These are phyloP conservation scores for Incumbomyces delicatus DNA, from an alignment of 2,329 filamentous ascomycete genomes.

Conservation along the genomic window DNA sequence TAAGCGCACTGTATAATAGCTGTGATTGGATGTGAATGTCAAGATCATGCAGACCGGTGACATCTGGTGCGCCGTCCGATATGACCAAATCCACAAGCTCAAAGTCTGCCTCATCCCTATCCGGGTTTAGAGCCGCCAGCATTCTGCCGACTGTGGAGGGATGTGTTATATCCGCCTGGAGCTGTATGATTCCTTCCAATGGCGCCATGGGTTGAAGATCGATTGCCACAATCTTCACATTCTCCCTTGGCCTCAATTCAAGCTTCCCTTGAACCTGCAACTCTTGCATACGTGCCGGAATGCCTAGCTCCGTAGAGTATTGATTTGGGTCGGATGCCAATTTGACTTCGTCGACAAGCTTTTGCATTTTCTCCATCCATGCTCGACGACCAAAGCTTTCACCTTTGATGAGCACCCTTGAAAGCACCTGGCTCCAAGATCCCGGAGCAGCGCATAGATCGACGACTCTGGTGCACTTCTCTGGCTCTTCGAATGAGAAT, in stretches of 20 bases:
- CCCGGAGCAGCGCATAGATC: slow-evolving; percentile 93
- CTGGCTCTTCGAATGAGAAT: slow-evolving; percentile 51
- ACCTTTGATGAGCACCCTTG: slow-evolving; percentile 82
- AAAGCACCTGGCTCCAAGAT: slow-evolving; percentile 95
- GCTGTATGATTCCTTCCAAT: slow-evolving; percentile 79
- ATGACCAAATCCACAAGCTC: slow-evolving; percentile 74
- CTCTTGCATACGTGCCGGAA: slow-evolving; percentile 21
- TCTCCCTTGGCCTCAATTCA: slow-evolving; percentile 45
- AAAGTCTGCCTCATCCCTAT: slow-evolving; percentile 42
- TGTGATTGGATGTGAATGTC: slow-evolving; percentile 98
- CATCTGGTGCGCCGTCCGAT: slow-evolving; percentile 90
- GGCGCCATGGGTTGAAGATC: slow-evolving; percentile 94
- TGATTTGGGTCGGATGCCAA: slow-evolving; percentile 27
- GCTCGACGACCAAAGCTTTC: slow-evolving; percentile 78
- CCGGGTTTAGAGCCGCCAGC: slow-evolving; percentile 69
- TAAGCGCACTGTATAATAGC: slow-evolving; percentile 85
- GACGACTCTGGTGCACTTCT: slow-evolving; percentile 81
- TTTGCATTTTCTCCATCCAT: slow-evolving; percentile 67
- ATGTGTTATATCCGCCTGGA: slow-evolving; percentile 94
- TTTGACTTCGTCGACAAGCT: slow-evolving; percentile 37
- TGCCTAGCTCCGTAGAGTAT: not conserved
- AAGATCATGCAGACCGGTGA: slow-evolving; percentile 91
- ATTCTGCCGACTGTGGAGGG: slow-evolving; percentile 87
- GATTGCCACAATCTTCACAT: slow-evolving; percentile 90
- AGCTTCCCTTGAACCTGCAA: slow-evolving; percentile 19